phyloP scores from a whole-genome alignment of 2,329 filamentous ascomycete genomes.

The Exophiala alcalophila region DNA sequence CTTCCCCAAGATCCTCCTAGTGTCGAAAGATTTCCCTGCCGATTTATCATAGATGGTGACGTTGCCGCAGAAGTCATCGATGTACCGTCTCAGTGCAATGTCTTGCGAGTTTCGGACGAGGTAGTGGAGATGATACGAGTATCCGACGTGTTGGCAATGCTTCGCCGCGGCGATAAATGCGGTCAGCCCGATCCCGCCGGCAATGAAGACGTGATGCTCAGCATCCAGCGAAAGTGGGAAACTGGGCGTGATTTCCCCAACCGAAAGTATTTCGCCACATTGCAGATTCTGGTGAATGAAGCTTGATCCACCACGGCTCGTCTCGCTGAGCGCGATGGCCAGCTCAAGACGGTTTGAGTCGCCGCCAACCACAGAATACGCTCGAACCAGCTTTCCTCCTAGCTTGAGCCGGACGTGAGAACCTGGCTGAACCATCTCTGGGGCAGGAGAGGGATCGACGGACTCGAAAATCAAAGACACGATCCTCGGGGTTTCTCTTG shows the following conservation, averaged over 20 bases:
- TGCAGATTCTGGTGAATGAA: conserved; percentile 54
- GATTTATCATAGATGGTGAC: conserved; percentile 20
- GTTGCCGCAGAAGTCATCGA: conserved; percentile 2
- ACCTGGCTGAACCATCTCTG: conserved; percentile 43
- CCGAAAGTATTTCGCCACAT: conserved; percentile 51
- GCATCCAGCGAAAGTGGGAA: conserved; percentile 48
- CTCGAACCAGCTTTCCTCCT: conserved; percentile 54
- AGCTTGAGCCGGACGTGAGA: conserved; percentile 58
- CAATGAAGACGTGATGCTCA: conserved; percentile 61
- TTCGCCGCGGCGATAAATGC: conserved; percentile 57
- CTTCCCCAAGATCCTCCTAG: conserved; percentile 3
- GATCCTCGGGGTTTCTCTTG: conserved; percentile 51
- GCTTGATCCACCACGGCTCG: conserved; percentile 59
- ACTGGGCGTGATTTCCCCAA: conserved; percentile 51
- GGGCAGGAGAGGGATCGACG: conserved; percentile 36
- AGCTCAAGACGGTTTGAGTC: conserved; percentile 53
- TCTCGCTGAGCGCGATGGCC: conserved; percentile 55
- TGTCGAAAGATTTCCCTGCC: conserved; percentile 6
- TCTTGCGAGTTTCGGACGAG: conserved; percentile 8
- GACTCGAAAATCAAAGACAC: conserved; percentile 54
- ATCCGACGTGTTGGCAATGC: conserved; percentile 4
- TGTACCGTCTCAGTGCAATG: conserved; percentile 8
- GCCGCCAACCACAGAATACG: conserved; percentile 59
- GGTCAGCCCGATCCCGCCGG: conserved; percentile 64
- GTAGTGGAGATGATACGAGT: conserved; percentile 10